Evolutionary conservation across 2,329 filamentous ascomycete genomes (phyloP).

Genomic region (Aspergillus fumigatus): DNA sequence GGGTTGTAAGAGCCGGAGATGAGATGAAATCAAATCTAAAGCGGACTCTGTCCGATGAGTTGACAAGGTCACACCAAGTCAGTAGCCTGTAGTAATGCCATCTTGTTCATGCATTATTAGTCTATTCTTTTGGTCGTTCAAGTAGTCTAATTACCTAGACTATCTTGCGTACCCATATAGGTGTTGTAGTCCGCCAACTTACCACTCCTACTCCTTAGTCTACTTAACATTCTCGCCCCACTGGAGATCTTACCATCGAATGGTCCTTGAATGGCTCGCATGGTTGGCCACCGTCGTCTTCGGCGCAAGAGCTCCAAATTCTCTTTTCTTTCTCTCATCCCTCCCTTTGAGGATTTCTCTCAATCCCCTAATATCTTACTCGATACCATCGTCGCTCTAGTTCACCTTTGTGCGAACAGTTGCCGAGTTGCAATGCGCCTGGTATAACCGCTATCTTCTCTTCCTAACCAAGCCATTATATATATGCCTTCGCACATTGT

Average conservation of each 20-base stretch:
- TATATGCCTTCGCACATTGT: neutral
- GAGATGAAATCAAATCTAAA: neutral
- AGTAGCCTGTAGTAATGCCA: neutral
- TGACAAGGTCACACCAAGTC: neutral
- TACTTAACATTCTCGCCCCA: neutral
- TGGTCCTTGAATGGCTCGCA: neutral
- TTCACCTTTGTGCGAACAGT: neutral
- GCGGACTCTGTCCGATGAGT: neutral
- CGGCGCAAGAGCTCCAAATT: neutral
- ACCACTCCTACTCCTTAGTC: neutral
- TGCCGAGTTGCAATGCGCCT: neutral
- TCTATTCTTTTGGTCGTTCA: neutral
- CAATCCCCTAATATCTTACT: neutral
- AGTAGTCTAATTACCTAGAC: neutral
- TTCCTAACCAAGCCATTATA: neutral
- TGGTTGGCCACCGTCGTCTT: neutral
- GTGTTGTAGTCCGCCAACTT: neutral
- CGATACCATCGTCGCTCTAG: neutral
- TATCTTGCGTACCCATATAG: neutral
- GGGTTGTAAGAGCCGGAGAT: too few relatives aligned
- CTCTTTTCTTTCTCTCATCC: neutral
- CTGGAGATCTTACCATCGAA: neutral
- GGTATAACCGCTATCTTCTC: neutral
- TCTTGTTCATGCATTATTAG: neutral
- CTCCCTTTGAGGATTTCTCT: neutral